Percentiles rank a stretch among this genome's conserved stretches.
phyloP scores from a whole-genome alignment of 805 yeast species.

The Cyberlindnera americana region DNA sequence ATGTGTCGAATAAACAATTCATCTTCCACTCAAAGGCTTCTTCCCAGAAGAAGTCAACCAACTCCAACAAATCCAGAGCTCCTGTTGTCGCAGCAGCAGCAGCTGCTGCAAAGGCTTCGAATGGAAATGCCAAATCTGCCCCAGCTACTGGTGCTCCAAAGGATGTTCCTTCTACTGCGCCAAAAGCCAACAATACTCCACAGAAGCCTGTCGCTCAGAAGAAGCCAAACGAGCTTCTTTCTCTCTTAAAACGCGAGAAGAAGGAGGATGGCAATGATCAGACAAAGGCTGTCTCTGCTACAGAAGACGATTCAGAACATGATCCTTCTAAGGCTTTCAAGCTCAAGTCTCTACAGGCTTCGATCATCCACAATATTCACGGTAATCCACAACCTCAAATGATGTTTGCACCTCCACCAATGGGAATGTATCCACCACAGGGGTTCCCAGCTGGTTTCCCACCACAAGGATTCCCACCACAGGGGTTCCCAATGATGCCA shows the following conservation, averaged over 20 bases:
- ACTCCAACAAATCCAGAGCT: constrained; percentile 14
- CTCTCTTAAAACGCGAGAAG: constrained; percentile 38
- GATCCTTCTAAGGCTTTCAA: constrained; percentile 29
- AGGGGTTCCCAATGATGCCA: constrained; percentile 8
- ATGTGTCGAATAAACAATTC: constrained; percentile 70
- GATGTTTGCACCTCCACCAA: constrained; percentile 13
- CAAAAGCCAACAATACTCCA: constrained; percentile 13
- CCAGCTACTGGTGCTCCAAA: constrained; percentile 25
- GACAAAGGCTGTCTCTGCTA: neutral
- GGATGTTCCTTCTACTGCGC: constrained; percentile 11
- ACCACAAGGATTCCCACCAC: constrained; percentile 20
- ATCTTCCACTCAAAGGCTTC: constrained; percentile 73
- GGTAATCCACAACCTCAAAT: constrained; percentile 16
- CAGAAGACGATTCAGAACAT: constrained; percentile 1
- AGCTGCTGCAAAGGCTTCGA: neutral
- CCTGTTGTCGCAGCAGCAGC: constrained; percentile 14
- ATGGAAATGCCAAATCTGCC: constrained; percentile 8
- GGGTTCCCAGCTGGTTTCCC: constrained; percentile 22
- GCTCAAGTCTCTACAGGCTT: constrained; percentile 18
- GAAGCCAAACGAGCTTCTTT: constrained; percentile 40
- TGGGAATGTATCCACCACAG: constrained; percentile 15
- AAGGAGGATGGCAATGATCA: constrained; percentile 29
- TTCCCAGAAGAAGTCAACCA: constrained; percentile 17
- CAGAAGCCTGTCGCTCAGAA: constrained; percentile 16
- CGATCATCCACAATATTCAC: constrained; percentile 26